Conservation (phyloP, 345 rosid species). For the Acer negundo region DNA sequence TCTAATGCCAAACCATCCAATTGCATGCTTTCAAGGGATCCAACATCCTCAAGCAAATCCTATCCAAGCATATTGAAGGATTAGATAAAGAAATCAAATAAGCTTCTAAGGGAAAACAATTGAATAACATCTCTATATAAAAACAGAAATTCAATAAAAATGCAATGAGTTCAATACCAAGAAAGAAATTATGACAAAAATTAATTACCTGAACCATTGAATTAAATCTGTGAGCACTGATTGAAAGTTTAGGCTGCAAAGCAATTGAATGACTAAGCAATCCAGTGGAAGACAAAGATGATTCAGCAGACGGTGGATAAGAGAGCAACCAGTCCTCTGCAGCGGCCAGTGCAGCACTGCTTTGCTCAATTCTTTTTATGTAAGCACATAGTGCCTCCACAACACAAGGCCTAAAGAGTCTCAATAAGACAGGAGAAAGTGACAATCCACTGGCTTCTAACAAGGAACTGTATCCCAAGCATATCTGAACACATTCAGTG, state of each 20-base stretch:
- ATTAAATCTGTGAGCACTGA: slow-evolving; percentile 78
- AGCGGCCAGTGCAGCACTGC: slow-evolving; percentile 78
- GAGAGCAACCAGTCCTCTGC: slow-evolving; percentile 81
- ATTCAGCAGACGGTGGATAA: slow-evolving; percentile 55
- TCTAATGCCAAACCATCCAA: slow-evolving; percentile 75
- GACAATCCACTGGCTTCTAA: slow-evolving; percentile 85
- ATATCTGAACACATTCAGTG: slow-evolving; percentile 71
- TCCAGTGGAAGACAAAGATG: slow-evolving; percentile 46
- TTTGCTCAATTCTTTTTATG: slow-evolving; percentile 77
- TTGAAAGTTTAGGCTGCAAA: slow-evolving; percentile 69
- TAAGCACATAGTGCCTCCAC: slow-evolving; percentile 66
- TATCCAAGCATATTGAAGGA: slow-evolving; percentile 18
- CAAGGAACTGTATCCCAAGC: slow-evolving; percentile 71
- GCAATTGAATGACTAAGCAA: slow-evolving; percentile 33
- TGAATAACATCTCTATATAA: slow-evolving; percentile 3
- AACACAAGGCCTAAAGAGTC: slow-evolving; percentile 63
- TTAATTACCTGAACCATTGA: slow-evolving; percentile 74
- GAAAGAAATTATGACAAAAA: slow-evolving; percentile 9
- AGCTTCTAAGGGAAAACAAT: background rate
- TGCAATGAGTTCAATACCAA: background rate
- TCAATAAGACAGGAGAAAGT: slow-evolving; percentile 73
- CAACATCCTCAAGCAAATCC: slow-evolving; percentile 86
- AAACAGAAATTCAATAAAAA: background rate
- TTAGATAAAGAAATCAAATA: background rate
- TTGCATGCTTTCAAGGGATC: slow-evolving; percentile 69